Evolutionary conservation across 2,329 filamentous ascomycete genomes (phyloP), one percentile per base, ranked within the genome.

Genomic region (Alternaria solani): DNA sequence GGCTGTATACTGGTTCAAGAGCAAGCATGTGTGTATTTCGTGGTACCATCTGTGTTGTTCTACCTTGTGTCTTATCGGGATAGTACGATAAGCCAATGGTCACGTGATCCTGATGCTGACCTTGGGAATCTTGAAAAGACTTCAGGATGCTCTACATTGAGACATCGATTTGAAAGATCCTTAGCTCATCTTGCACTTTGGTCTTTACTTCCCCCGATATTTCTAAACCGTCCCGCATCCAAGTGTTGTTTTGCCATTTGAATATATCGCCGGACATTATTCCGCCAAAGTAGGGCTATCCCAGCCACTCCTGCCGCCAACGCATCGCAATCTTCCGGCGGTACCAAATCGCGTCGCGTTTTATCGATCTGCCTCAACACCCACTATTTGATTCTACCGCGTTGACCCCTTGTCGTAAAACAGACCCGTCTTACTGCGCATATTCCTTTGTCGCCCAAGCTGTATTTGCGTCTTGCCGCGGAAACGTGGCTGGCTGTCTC

Each of bases 331-430:
- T 38, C 54, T 51, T 11, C 51, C 46, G 57, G 52, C 46, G 39
- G 39, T 20, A 20, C 20, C 46, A 49, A 49, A 49, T 49, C 46
- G 46, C 46, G 32, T 36, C 46, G 30, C 46, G 30, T 16, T 38
- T 30, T n/a, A 36, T 36, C 32, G 46, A 49, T 49, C 46, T 36
- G 32, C 46, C 32, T 49, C 46, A 49, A 49, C 46, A 36, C 46
- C 34, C 16, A 49, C 20, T 36, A 36, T 16, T 6, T 12, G 25
- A 16, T 25, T 25, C 12, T 34, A 32, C 25, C 44, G 43, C 42
- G 51, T 57, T 41, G 42, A 44, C 32, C 48, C 57, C 62, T 64
- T 63, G 59, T 65, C 48, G 47, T 53, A 59, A 51, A 53, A 55
- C 11, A 53, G 55, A 55, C 49, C 20, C 46, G 32, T 36, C 18